These are phyloP conservation scores for Xylaria sp. DNA, from an alignment of 2,329 filamentous ascomycete species.

Conservation along the genomic window DNA sequence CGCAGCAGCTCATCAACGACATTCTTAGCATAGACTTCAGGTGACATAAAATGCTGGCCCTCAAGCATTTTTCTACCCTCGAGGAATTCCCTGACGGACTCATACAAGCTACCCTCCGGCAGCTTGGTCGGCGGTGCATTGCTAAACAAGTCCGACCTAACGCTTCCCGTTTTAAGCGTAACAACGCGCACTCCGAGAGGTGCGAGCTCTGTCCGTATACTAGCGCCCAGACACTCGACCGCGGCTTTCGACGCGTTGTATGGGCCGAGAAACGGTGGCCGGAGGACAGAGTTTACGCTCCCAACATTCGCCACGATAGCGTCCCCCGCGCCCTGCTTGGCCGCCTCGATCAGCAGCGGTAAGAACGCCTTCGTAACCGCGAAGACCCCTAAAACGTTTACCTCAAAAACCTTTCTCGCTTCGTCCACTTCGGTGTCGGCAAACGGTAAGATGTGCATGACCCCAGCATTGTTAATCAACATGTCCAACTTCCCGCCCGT, in stretches of 20 bases:
- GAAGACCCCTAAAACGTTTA: constrained; percentile 39
- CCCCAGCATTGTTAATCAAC: constrained; percentile 38
- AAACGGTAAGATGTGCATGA: constrained; percentile 34
- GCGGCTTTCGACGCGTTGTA: constrained; percentile 41
- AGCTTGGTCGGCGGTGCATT: constrained; percentile 31
- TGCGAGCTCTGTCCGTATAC: constrained; percentile 35
- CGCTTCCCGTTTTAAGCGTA: constrained; percentile 34
- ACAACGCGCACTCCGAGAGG: constrained; percentile 37
- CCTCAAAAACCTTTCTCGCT: constrained; percentile 32
- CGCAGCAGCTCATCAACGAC: constrained; percentile 30
- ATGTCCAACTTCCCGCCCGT: constrained; percentile 34
- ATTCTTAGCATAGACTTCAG: constrained; percentile 31
- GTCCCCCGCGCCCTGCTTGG: constrained; percentile 5
- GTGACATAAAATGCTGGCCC: constrained; percentile 18
- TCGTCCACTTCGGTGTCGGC: constrained; percentile 31
- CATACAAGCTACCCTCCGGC: constrained; percentile 33
- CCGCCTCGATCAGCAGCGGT: constrained; percentile 31
- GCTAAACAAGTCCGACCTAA: constrained; percentile 30
- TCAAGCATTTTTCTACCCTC: constrained; percentile 31
- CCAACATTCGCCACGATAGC: constrained; percentile 33
- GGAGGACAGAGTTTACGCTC: constrained; percentile 34
- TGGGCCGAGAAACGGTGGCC: constrained; percentile 29
- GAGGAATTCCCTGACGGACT: constrained; percentile 30
- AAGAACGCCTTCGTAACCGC: constrained; percentile 40
- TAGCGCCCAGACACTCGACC: constrained; percentile 31